Base-by-base conservation (phyloP, 2,329 filamentous ascomycete species). In the Arthroderma sp. region DNA sequence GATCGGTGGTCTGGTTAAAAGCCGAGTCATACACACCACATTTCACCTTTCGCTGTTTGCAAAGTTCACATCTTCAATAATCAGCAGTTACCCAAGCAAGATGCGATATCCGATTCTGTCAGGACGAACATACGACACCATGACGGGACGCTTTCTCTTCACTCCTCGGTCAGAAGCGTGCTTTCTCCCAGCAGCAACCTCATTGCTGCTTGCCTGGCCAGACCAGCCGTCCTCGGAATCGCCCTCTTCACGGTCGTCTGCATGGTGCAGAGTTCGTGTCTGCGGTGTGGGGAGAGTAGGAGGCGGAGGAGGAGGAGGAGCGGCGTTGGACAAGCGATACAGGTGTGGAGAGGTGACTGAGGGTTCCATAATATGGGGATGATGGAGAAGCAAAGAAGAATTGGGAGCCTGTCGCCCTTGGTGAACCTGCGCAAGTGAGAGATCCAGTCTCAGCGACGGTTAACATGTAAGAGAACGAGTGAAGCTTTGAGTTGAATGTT, bases 151-250 rank as follows among this genome's bases (percentile, higher is more conserved):
- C 29, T 51, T 51, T 29, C 49, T 46, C 34, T 51, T 51, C 31
- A 49, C 22, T 3, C 43, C 42, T 15, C 38, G 32, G n/a, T 40
- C 37, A 5, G 22, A 43, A 15, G 40, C 41, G 30, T 39, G 41
- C 27, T 48, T 44, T 36, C 46, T 66, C 45, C 53, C 55, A 47
- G 60, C 59, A 54, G 58, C 59, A 55, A 60, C 60, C 11, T 57
- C 63, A 10, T 57, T 61, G 28, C 40, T 49, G 34, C 53, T 55
- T 29, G 66, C 64, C 8, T 64, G 63, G 42, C 53, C 62, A 48
- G 62, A 68, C 54, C 66, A 70, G 36, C 54, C 59, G 31, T 61
- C 60, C 29, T 58, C 56, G 5, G 51, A 45, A n/a, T 50, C 53
- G 11, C 32, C 27, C 38, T 52, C 50, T 32, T 47, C 45, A 27